Evolutionary conservation across 2,329 filamentous ascomycete species (phyloP), one percentile per base, ranked within the genome.

Genomic region (Geoglossum cookeanum): DNA sequence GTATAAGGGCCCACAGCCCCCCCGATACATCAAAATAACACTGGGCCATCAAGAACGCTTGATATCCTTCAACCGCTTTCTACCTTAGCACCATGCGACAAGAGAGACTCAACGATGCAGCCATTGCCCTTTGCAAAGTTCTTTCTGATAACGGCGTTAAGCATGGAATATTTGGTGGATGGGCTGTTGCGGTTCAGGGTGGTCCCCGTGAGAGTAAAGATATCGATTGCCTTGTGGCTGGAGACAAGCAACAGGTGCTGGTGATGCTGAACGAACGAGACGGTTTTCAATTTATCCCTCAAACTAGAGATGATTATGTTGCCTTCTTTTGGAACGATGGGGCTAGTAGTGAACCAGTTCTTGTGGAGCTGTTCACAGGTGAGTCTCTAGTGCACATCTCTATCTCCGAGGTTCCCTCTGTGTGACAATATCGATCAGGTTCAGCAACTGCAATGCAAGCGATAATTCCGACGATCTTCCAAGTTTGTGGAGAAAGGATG

Each of bases 321-420:
- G 60, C 60, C 35, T 61, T 61, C 52, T 52, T 61, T n/a, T 61
- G 60, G 60, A 61, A 59, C 17, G 60, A 61, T 47, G 60, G 56
- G 44, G 48, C 58, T 52, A 53, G 59, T 35, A 55, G 56, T 22
- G 42, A 57, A 22, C 37, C 60, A 9, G 60, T 61, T 15, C 58
- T 61, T 27, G 58, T 61, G 22, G 60, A 61, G 53, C 57, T 61
- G 32, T 61, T 61, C 33, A 56, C 51, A 29, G 59, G 57, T 35
- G 49, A 49, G 51, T 61, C 59, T 59, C 57, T 59, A 4, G 57
- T 59, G 55, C 11, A 33, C 32, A 33, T 51, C 7, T 49, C 17
- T 30, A 8, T 33, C 5, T 51, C n/a, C 9, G 4, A 30, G 4
- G 27, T 51, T 51, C 5, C 29, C 48, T 51, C 9, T 22, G n/a